A percentile compares a stretch with the other conserved stretches of the same genome.
Conservation (phyloP, 1,284 basidiomycete genomes). For the Cutaneotrichosporon arboriforme region DNA sequence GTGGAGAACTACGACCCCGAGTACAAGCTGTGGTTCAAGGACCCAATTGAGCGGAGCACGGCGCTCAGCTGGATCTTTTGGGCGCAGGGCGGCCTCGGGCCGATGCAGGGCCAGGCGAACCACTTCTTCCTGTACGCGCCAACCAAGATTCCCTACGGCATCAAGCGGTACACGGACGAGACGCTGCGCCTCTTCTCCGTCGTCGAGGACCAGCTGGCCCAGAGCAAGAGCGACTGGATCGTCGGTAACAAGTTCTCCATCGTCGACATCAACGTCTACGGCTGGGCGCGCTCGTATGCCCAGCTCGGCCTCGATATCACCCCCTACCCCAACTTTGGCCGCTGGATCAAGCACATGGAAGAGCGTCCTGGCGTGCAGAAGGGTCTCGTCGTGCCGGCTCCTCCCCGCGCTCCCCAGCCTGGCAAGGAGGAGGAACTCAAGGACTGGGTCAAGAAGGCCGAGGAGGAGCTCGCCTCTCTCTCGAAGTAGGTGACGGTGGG, state of each 20-base stretch:
- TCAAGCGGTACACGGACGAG: constrained; percentile 66
- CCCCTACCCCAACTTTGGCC: constrained; percentile 58
- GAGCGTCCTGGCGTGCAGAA: constrained; percentile 49
- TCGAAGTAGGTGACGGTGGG: constrained; percentile 14
- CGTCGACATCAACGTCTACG: constrained; percentile 48
- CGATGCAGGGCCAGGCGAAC: constrained; percentile 53
- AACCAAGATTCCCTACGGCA: constrained; percentile 48
- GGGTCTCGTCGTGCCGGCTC: constrained; percentile 43
- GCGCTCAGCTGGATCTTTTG: constrained; percentile 77
- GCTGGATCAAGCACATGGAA: constrained; percentile 51
- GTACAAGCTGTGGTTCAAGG: constrained; percentile 56
- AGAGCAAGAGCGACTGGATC: constrained; percentile 53
- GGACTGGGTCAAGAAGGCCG: constrained; percentile 29
- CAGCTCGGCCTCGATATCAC: constrained; percentile 55
- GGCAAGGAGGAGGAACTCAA: constrained; percentile 21
- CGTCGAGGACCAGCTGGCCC: constrained; percentile 62
- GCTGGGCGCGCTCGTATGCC: constrained; percentile 54
- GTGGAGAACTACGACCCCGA: constrained; percentile 56
- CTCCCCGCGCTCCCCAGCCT: constrained; percentile 15
- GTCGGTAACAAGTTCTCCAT: constrained; percentile 64
- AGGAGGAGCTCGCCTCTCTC: constrained; percentile 18
- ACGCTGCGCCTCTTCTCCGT: constrained; percentile 71
- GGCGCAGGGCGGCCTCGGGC: constrained; percentile 48
- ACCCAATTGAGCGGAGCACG: constrained; percentile 52
- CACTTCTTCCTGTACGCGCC: constrained; percentile 49